A percentile compares a stretch with the other conserved stretches of the same genome.
phyloP scores from a whole-genome alignment of 257 asterid species.

The Verbena officinalis region DNA sequence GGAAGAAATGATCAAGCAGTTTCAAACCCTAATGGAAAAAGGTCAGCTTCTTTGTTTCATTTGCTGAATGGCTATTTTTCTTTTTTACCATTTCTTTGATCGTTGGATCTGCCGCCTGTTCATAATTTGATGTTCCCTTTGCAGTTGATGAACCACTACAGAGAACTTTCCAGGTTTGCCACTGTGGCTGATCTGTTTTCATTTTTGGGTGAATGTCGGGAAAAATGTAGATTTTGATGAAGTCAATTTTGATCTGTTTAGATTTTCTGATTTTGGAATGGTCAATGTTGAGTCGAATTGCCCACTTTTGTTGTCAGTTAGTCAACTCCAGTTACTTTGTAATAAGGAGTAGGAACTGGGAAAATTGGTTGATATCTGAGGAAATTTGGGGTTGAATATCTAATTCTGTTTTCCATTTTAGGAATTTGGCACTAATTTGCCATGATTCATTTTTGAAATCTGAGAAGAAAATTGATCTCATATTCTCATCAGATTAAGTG shows the following conservation, averaged over 20 bases:
- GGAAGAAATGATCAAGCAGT: conserved; percentile 69
- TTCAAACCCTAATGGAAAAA: conserved; percentile 55
- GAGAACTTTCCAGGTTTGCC: conserved; percentile 75
- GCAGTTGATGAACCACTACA: conserved; percentile 76
- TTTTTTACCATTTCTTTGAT: conserved; percentile 28
- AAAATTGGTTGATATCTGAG: conserved; percentile 7
- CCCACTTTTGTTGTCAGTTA: conserved; percentile 10
- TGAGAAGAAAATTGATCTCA: conserved; percentile 1
- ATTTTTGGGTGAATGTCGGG: conserved; percentile 5
- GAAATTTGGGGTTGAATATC: conserved; percentile 5
- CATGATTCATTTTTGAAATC: background rate
- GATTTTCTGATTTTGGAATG: conserved; percentile 16
- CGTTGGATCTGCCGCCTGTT: conserved; percentile 47
- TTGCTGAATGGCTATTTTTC: background rate
- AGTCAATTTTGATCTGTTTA: conserved; percentile 15
- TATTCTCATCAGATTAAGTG: background rate
- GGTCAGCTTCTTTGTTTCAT: conserved; percentile 37
- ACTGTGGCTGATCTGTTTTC: conserved; percentile 29
- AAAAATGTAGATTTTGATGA: conserved; percentile 1
- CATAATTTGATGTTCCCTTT: conserved; percentile 34
- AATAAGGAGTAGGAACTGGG: conserved; percentile 20
- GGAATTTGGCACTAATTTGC: background rate
- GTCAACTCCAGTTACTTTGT: conserved; percentile 15
- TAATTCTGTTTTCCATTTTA: background rate
- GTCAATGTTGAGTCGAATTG: conserved; percentile 33